phyloP scores from a whole-genome alignment of 1,284 basidiomycete species.

The Cutaneotrichosporon cavernicola region DNA sequence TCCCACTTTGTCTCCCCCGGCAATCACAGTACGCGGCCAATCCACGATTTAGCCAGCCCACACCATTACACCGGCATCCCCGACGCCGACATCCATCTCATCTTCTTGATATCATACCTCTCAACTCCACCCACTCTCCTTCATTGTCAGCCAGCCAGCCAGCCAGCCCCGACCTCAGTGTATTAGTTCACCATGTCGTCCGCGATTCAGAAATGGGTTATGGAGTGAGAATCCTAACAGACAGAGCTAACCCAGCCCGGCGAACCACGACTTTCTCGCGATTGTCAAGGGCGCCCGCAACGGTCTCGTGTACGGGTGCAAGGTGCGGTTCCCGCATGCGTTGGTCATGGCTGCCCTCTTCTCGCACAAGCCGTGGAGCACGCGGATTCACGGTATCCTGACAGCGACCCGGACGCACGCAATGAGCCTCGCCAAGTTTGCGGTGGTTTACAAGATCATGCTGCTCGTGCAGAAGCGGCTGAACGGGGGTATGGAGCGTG shows the following conservation, averaged over 20 bases:
- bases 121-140: neutral
- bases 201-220: conserved; percentile 26
- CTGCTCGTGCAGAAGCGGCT: conserved; percentile 75
- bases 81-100: neutral
- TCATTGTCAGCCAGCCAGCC: neutral
- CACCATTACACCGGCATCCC: neutral
- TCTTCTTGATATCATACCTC: neutral
- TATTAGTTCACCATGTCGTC: conserved; percentile 12
- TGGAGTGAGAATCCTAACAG: conserved; percentile 17
- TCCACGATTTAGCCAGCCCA: neutral
- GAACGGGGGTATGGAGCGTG: conserved; percentile 77
- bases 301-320: conserved; percentile 81
- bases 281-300: conserved; percentile 94
- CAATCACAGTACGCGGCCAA: neutral
- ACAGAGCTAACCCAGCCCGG: conserved; percentile 57
- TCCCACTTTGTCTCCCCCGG: neutral
- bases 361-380: conserved; percentile 69
- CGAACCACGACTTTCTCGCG: conserved; percentile 83
- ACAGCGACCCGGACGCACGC: conserved; percentile 70
- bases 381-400: conserved; percentile 62
- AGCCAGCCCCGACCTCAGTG: neutral
- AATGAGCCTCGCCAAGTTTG: conserved; percentile 86
- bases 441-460: conserved; percentile 85
- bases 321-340: conserved; percentile 96
- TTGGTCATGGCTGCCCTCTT: conserved; percentile 98